Evolutionary conservation across 1,284 basidiomycete genomes (phyloP).

Genomic region (Pseudozyma pruni): DNA sequence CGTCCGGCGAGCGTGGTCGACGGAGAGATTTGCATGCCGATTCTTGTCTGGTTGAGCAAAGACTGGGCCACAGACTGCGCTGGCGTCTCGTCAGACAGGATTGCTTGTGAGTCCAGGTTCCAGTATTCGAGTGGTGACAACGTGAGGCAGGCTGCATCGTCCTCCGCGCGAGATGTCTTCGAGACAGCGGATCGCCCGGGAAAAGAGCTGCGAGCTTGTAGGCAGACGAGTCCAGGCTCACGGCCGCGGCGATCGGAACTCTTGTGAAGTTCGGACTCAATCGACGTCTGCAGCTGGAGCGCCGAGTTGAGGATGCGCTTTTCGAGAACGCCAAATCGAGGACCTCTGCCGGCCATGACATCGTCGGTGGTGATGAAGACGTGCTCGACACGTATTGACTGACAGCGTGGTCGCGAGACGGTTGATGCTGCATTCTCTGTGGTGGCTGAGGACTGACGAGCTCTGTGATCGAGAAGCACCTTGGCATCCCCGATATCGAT

Average conservation of each 20-base stretch:
- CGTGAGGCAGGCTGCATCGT: slow-evolving; percentile 43
- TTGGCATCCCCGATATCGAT: slow-evolving; percentile 51
- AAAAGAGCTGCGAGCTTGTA: slow-evolving; percentile 35
- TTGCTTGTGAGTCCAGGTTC: slow-evolving; percentile 26
- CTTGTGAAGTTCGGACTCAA: slow-evolving; percentile 35
- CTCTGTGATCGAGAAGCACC: slow-evolving; percentile 21
- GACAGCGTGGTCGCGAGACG: slow-evolving; percentile 38
- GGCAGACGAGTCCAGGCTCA: slow-evolving; percentile 8
- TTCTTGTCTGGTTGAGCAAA: slow-evolving; percentile 34
- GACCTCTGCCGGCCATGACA: slow-evolving; percentile 55
- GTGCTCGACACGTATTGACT: slow-evolving; percentile 56
- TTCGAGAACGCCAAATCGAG: slow-evolving; percentile 57
- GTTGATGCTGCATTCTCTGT: not conserved
- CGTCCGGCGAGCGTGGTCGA: slow-evolving; percentile 61
- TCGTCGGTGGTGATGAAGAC: slow-evolving; percentile 65
- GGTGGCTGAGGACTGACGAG: slow-evolving; percentile 1
- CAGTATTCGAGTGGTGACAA: slow-evolving; percentile 64
- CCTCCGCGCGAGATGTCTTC: too few relatives aligned
- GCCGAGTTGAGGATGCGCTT: slow-evolving; percentile 58
- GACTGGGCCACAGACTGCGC: slow-evolving; percentile 47
- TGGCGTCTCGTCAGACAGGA: slow-evolving; percentile 47
- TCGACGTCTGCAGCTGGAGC: slow-evolving; percentile 51
- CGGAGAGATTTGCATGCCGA: slow-evolving; percentile 54
- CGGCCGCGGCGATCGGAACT: not conserved
- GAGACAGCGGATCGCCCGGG: slow-evolving; percentile 16